These are phyloP conservation scores for Apiotrichum akiyoshidainum DNA, from an alignment of 1,284 basidiomycete species.

Conservation along the genomic window DNA sequence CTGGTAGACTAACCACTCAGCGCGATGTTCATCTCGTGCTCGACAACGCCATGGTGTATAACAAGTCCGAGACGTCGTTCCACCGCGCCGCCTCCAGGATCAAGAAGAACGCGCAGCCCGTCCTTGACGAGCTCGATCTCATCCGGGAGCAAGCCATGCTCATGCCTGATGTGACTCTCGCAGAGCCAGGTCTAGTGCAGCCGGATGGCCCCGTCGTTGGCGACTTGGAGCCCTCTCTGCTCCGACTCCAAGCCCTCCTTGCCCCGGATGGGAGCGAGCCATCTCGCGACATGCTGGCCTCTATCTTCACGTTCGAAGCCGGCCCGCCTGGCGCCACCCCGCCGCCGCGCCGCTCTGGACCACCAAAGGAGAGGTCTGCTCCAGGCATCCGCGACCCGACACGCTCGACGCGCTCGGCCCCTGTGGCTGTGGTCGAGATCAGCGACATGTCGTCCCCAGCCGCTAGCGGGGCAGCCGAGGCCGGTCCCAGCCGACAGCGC, in stretches of 20 bases:
- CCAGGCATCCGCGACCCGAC: background rate
- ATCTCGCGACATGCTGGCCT: constrained; percentile 58
- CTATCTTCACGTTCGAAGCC: constrained; percentile 66
- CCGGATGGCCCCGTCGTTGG: constrained; percentile 49
- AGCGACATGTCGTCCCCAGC: too few relatives aligned
- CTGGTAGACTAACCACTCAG: constrained; percentile 51
- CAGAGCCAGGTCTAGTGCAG: background rate
- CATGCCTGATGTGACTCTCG: background rate
- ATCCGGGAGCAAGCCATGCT: constrained; percentile 20
- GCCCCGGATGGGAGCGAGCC: constrained; percentile 38
- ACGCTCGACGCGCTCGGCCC: background rate
- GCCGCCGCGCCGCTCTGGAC: background rate
- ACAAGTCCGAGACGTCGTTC: constrained; percentile 68
- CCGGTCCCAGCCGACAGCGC: too few relatives aligned
- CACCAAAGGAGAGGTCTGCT: background rate
- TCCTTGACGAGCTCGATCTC: constrained; percentile 61
- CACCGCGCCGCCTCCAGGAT: constrained; percentile 72
- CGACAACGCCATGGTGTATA: constrained; percentile 83
- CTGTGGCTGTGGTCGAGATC: background rate
- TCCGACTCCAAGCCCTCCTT: constrained; percentile 34
- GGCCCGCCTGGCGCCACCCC: constrained; percentile 48
- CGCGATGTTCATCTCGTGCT: constrained; percentile 77
- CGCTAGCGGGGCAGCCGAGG: background rate
- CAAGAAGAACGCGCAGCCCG: constrained; percentile 58
- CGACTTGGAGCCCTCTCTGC: constrained; percentile 67